These are phyloP conservation scores for Candida insectalens DNA, from an alignment of 805 yeast genomes.

Conservation along the genomic window DNA sequence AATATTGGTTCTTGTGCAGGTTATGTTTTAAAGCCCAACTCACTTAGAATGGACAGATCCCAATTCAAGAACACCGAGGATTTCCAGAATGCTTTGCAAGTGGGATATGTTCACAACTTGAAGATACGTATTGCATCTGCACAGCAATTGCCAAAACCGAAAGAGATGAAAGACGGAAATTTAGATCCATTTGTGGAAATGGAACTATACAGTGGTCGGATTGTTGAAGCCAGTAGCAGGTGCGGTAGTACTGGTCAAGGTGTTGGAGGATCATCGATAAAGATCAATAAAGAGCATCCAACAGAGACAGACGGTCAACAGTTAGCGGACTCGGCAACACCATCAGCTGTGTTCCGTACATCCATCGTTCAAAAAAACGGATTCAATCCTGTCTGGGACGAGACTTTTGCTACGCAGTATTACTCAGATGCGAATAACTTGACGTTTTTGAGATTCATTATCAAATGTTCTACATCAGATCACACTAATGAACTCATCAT, in stretches of 20 bases:
- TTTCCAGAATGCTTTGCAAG: constrained; percentile 12
- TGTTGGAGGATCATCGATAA: neutral
- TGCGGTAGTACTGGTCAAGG: neutral
- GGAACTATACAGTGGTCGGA: constrained; percentile 42
- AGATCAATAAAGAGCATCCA: neutral
- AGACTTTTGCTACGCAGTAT: constrained; percentile 32
- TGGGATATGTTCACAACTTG: constrained; percentile 11
- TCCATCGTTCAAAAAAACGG: constrained; percentile 53
- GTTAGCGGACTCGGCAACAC: constrained; percentile 2
- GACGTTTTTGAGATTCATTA: constrained; percentile 45
- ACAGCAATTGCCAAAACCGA: constrained; percentile 73
- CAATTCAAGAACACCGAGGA: constrained; percentile 7
- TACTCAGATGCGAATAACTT: constrained; percentile 32
- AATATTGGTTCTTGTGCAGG: constrained; percentile 53
- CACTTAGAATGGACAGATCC: constrained; percentile 10
- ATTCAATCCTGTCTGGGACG: constrained; percentile 80
- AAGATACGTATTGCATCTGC: constrained; percentile 59
- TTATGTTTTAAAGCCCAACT: constrained; percentile 66
- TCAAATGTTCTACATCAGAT: constrained; percentile 24
- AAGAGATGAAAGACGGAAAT: constrained; percentile 32
- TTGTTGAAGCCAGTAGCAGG: constrained; percentile 6
- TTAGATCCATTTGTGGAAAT: constrained; percentile 56
- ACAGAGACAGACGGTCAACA: neutral
- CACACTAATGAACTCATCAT: constrained; percentile 20
- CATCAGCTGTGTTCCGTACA: constrained; percentile 22